Evolutionary conservation across 495 filamentous ascomycete species (phyloP).

Genomic region (Hypomontagnella submonticulosa): DNA sequence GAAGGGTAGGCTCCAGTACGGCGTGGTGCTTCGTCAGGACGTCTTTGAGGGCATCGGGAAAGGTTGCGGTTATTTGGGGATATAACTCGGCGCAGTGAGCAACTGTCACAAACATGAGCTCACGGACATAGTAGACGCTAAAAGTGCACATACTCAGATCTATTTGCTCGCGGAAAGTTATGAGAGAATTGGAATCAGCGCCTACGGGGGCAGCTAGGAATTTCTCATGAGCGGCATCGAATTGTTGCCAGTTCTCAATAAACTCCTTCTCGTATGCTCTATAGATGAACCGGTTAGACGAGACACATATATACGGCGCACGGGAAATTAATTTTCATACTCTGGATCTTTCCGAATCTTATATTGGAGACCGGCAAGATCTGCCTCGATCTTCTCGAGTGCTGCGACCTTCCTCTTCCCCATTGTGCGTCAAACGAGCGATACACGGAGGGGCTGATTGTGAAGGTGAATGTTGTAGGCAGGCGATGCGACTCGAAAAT

Average conservation of each 20-base stretch:
- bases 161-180: conserved; percentile 84
- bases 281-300: conserved; percentile 38
- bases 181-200: conserved; percentile 76
- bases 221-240: conserved; percentile 89
- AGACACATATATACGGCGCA: conserved; percentile 36
- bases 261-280: conserved; percentile 47
- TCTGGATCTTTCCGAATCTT: conserved; percentile 45
- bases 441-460: background rate
- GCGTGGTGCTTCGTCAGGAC: conserved; percentile 85
- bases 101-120: conserved; percentile 55
- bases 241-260: conserved; percentile 79
- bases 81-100: conserved; percentile 95
- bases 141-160: conserved; percentile 66
- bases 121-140: background rate
- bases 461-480: background rate
- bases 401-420: conserved; percentile 88
- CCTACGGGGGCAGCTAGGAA: conserved; percentile 82
- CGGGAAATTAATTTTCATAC: conserved; percentile 28
- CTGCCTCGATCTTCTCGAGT: conserved; percentile 93
- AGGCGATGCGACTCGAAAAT: background rate
- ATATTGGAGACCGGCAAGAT: conserved; percentile 60
- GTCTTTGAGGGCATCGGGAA: conserved; percentile 82
- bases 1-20: conserved; percentile 78
- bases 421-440: conserved; percentile 56
- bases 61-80: conserved; percentile 77